Evolutionary conservation across 1,139 yeast species (phyloP), one percentile per base, ranked within the genome.

Genomic region (Sugiyamaella japonica): DNA sequence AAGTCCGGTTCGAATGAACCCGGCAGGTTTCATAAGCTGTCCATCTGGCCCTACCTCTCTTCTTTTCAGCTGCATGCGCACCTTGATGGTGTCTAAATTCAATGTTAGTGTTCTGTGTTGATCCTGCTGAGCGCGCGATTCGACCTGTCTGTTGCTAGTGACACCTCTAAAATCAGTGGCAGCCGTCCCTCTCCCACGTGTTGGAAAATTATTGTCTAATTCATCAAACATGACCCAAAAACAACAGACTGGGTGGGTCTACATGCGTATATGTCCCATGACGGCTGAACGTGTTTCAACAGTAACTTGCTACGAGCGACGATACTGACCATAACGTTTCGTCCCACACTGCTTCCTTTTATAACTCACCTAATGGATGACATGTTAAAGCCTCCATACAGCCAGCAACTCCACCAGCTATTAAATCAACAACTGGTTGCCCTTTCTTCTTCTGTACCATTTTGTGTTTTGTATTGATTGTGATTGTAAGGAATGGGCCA

Each of bases 371-470:
- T 67, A 91, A 80, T 12, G 98, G 98, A 72, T 93, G 99, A 73
- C 99, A 93, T 71, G 95, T 85, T 62, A 93, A 79, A 17, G 98
- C 99, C 76, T 93, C 99, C 70, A 90, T 89, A 59, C 91, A 79
- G 59, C 99, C 99, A 16, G 99, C 99, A 12, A 95, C 85, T 67
- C 99, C 99, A 63, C 99, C 99, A 47, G 98, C 95, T 54, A 90
- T 78, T 66, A 91, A 80, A 71, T 90, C 96, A 58, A 88, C 81
- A 40, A 86, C 83, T 46, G 85, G 79, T 62, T 74, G 74, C 58
- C 72, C 71, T 56, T 65, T 67, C 61, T 65, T 65, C 56, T 63
- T 65, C 50, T 60, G 61, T 20, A 41, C 52, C 52, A 49, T 49
- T 41, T 31, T 41, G 10, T 20, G 25, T 20, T 20, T 3, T 20